Base-by-base conservation (phyloP, 2,329 filamentous ascomycete species). In the Penicillium occitanis region DNA sequence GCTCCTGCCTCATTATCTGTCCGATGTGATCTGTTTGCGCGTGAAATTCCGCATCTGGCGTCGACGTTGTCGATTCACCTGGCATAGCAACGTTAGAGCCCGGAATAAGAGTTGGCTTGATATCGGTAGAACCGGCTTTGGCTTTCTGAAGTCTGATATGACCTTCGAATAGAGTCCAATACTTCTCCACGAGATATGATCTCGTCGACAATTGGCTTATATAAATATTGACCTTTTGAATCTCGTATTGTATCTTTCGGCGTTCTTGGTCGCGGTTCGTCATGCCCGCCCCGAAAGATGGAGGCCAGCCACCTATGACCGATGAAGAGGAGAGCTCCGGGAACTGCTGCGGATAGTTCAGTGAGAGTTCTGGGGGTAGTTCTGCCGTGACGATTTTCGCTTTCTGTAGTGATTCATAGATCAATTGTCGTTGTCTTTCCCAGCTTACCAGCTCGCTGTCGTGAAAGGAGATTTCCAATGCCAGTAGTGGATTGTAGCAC, bases 201-300 rank as follows among this genome's bases (percentile, higher is more conserved):
- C 93, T 86, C 0, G 92, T 96, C 2, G 89, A 88, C 10, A 97
- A 82, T 72, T 93, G 90, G 5, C 90, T 94, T 1, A 89, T 88
- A 73, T 94, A 92, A 46, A 97, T 91, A 75, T 96, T 96, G 6
- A 92, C 91, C 75, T 96, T 96, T 75, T 96, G 92, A 35, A 97
- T 95, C 78, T 96, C 93, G 70, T 89, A 92, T 74, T 95, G 91
- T 4, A 93, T 80, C 5, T 72, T 70, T 11, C 75, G 76, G 33
- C 73, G 73, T 60, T 75, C 71, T 30, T 50, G 44, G 7, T 66
- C 61, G 11, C 44, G 40, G n/a, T 53, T 50, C 33, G 53, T 60
- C 51, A 44, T 35, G 22, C 55, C 61, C 22, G 10, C 22, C 11
- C 51, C 51, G 25, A 48, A 51, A 22, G 69, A 71, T 17, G 70